Evolutionary conservation across 768 basidiomycete genomes (phyloP).

Genomic region (Pleurotus eryngii): DNA sequence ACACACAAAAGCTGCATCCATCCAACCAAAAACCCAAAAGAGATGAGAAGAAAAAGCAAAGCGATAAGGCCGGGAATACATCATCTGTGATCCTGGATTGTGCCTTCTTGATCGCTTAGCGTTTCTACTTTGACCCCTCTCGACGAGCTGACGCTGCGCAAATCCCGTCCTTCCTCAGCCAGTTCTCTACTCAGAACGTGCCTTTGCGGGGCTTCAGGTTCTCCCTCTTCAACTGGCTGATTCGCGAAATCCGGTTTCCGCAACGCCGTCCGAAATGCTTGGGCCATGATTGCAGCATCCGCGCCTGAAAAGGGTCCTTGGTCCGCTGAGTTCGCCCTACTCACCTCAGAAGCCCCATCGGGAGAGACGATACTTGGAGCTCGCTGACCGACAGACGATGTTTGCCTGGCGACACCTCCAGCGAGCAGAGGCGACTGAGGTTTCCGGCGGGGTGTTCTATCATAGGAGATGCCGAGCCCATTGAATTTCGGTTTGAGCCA

Average conservation of each 20-base stretch:
- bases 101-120: slow-evolving; percentile 50
- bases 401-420: slow-evolving; percentile 10
- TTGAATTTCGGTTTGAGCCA: slow-evolving; percentile 64
- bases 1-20: slow-evolving; percentile 19
- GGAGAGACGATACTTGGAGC: slow-evolving; percentile 47
- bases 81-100: slow-evolving; percentile 37
- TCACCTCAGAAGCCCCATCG: slow-evolving; percentile 75
- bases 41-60: slow-evolving; percentile 10
- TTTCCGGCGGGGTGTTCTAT: slow-evolving; percentile 49
- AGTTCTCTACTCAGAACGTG: slow-evolving; percentile 67
- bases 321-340: slow-evolving; percentile 55
- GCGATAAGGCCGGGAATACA: slow-evolving; percentile 8
- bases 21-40: slow-evolving; percentile 18
- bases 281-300: slow-evolving; percentile 91
- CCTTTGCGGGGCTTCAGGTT: slow-evolving; percentile 24
- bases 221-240: slow-evolving; percentile 64
- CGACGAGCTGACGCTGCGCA: slow-evolving; percentile 77
- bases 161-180: slow-evolving; percentile 87
- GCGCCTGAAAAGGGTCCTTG: slow-evolving; percentile 74
- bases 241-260: slow-evolving; percentile 87
- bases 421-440: slow-evolving; percentile 47
- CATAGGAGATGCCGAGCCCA: slow-evolving; percentile 82
- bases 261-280: slow-evolving; percentile 85
- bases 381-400: slow-evolving; percentile 27
- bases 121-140: slow-evolving; percentile 79